Base-by-base conservation (phyloP, 768 basidiomycete genomes). In the Trametes elegans region DNA sequence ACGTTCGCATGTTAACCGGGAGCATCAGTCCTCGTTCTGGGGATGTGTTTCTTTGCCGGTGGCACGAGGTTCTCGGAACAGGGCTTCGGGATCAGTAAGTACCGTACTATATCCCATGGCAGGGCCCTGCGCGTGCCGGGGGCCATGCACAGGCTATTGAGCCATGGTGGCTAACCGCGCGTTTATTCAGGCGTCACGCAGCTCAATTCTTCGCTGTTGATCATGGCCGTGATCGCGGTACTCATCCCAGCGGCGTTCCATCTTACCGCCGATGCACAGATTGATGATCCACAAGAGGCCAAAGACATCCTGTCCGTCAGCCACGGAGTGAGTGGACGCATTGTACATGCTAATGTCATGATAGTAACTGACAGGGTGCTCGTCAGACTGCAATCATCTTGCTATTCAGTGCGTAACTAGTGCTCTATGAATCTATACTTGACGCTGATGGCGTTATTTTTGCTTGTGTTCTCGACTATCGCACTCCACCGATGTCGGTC, bases 1-100 rank as follows among this genome's bases (percentile, higher is more conserved):
- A 46, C 23, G 32, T 26, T n/a, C 11, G 38, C 14, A n/a, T n/a
- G n/a, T n/a, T 49, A 19, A 32, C 10, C 28, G 35, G 36, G 14
- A 28, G 16, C 10, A 9, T 26, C 40, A 62, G 60, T 55, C 19
- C 54, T 94, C 45, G 84, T 93, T 16, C 77, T 93, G 27, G 91
- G 91, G 44, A 91, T 93, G 91, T 92, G 90, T 64, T 93, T 93
- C 73, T 92, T 93, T 61, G 89, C 87, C 19, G 90, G 90, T 52
- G 90, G 90, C 18, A 71, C 84, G 46, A 80, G 80, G 61, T 92
- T 82, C 64, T 87, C 85, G 18, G 86, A 91, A 61, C 90, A 92
- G 71, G 89, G 85, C 1, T 89, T 91, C 63, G 84, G 85, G 43
- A 71, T 79, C 35, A 84, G 89, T 89, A 59, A 65, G 87, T 74